phyloP scores from a whole-genome alignment of 2,329 filamentous ascomycete species.

The Alternaria sp. region DNA sequence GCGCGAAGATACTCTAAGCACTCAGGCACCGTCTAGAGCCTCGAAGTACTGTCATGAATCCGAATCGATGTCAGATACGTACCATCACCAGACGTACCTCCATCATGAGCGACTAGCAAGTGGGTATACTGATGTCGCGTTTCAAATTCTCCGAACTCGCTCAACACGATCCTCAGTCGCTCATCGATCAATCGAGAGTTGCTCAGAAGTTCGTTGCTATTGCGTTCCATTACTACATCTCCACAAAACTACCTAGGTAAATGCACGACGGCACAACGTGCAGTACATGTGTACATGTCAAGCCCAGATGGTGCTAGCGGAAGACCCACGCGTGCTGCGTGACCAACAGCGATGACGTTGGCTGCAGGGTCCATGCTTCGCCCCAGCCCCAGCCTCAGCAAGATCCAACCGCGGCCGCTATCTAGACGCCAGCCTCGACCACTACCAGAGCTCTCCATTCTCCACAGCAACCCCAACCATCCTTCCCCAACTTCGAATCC shows the following conservation, averaged over 20 bases:
- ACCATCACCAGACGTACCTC: neutral
- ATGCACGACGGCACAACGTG: neutral
- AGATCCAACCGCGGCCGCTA: conserved; percentile 3
- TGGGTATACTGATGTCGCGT: neutral
- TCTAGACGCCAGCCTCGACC: conserved; percentile 12
- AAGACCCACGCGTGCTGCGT: conserved; percentile 3
- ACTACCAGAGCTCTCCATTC: conserved; percentile 13
- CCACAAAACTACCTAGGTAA: neutral
- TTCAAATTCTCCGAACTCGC: neutral
- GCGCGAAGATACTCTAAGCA: neutral
- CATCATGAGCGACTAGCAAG: neutral
- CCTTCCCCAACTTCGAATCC: neutral
- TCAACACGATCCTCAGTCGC: neutral
- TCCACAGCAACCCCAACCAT: neutral
- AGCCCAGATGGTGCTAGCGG: neutral
- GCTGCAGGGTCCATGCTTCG: conserved; percentile 12
- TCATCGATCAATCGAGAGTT: neutral
- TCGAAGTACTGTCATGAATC: too few species aligned
- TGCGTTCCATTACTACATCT: rapidly evolving
- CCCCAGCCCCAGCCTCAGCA: conserved; percentile 13
- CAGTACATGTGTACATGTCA: neutral
- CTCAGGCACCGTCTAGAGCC: neutral
- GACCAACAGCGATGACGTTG: conserved; percentile 13
- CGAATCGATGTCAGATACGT: neutral
- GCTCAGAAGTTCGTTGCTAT: neutral